Percentiles rank a stretch among this genome's conserved stretches.
Evolutionary conservation across 2,329 filamentous ascomycete species (phyloP).

Genomic region (Stachybotrys chartarum): DNA sequence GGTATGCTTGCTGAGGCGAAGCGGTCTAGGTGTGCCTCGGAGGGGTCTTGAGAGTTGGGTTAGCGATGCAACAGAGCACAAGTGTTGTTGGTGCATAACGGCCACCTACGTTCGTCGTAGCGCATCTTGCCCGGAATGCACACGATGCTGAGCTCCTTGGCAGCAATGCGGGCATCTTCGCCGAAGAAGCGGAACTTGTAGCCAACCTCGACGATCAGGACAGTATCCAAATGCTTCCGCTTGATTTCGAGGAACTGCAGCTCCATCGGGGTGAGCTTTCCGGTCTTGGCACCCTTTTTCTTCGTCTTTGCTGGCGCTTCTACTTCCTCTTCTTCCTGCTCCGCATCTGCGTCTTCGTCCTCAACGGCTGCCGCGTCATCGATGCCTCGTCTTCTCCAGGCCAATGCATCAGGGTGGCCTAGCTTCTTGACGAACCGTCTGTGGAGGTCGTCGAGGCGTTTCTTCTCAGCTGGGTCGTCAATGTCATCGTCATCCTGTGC

Average conservation of each 20-base stretch:
- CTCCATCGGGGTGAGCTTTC: slow-evolving; percentile 91
- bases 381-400: slow-evolving; percentile 52
- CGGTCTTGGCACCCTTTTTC: slow-evolving; percentile 64
- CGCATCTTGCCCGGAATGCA: slow-evolving; percentile 94
- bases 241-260: slow-evolving; percentile 93
- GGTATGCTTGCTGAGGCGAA: slow-evolving; percentile 97
- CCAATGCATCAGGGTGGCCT: slow-evolving; percentile 75
- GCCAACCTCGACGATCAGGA: slow-evolving; percentile 89
- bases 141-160: slow-evolving; percentile 87
- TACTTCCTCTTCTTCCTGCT: slow-evolving; percentile 48
- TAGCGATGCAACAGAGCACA: neutral
- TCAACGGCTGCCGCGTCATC: slow-evolving; percentile 47
- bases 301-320: slow-evolving; percentile 39
- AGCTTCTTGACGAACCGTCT: slow-evolving; percentile 84
- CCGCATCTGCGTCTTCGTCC: slow-evolving; percentile 48
- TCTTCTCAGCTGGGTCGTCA: slow-evolving; percentile 38
- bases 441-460: slow-evolving; percentile 66
- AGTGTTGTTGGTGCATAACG: neutral
- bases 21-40: slow-evolving; percentile 82
- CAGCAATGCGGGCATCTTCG: slow-evolving; percentile 83
- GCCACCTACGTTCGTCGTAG: slow-evolving; percentile 72
- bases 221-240: slow-evolving; percentile 77
- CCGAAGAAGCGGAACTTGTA: slow-evolving; percentile 98
- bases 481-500: slow-evolving; percentile 35
- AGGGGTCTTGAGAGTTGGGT: slow-evolving; percentile 49